phyloP scores from a whole-genome alignment of 2,329 filamentous ascomycete genomes.

The Cyanodermella asteris region DNA sequence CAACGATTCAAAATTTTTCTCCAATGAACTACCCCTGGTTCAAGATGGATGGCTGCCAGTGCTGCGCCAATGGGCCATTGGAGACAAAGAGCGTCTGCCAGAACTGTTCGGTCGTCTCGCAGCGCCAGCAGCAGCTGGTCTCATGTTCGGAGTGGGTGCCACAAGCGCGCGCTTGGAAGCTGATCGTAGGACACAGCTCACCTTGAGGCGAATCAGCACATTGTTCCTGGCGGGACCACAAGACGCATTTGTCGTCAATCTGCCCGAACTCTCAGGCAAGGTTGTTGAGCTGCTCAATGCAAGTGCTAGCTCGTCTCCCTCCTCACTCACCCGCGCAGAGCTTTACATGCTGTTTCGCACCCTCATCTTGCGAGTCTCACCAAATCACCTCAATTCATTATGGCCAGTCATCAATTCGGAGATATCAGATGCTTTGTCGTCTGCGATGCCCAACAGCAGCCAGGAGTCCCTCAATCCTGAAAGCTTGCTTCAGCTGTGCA shows the following conservation, averaged over 20 bases:
- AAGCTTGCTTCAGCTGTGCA: slow-evolving; percentile 74
- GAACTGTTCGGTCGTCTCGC: slow-evolving; percentile 62
- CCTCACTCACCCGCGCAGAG: slow-evolving; percentile 69
- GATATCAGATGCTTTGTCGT: slow-evolving; percentile 57
- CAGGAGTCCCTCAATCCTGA: slow-evolving; percentile 58
- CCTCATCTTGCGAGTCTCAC: slow-evolving; percentile 54
- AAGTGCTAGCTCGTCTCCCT: slow-evolving; percentile 73
- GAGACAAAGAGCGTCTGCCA: slow-evolving; percentile 70
- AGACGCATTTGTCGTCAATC: slow-evolving; percentile 60
- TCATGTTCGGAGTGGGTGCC: slow-evolving; percentile 96
- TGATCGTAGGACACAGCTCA: slow-evolving; percentile 78
- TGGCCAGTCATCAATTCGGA: slow-evolving; percentile 85
- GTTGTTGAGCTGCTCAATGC: slow-evolving; percentile 69
- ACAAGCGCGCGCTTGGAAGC: slow-evolving; percentile 86
- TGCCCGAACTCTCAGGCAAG: slow-evolving; percentile 56
- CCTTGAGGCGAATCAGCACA: slow-evolving; percentile 59
- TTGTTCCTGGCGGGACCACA: slow-evolving; percentile 54
- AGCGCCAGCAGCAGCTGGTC: slow-evolving; percentile 75
- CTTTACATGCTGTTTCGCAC: slow-evolving; percentile 75
- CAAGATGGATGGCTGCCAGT: slow-evolving; percentile 61
- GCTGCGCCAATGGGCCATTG: slow-evolving; percentile 60
- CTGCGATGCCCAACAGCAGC: slow-evolving; percentile 45
- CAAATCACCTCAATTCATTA: slow-evolving; percentile 58
- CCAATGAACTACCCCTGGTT: slow-evolving; percentile 40
- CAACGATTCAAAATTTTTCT: slow-evolving; percentile 70